phyloP scores from a whole-genome alignment of 2,329 filamentous ascomycete genomes.

The Colletotrichum abscissum region DNA sequence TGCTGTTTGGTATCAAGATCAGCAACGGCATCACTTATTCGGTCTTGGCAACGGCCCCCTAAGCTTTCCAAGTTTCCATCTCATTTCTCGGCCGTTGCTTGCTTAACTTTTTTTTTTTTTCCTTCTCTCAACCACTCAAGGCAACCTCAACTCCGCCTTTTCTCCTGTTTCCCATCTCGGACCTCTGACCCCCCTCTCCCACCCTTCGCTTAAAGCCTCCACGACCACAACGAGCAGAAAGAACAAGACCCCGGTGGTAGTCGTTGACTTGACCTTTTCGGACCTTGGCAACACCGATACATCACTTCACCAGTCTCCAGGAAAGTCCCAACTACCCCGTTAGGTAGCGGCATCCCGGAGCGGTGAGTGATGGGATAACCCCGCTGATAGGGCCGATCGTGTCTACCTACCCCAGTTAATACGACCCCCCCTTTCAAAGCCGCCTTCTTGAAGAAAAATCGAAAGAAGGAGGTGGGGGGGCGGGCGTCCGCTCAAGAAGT shows the following conservation, averaged over 20 bases:
- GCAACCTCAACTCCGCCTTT: no score
- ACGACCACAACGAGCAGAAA: neutral
- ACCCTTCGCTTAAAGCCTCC: neutral
- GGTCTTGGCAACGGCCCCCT: no score
- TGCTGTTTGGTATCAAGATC: neutral
- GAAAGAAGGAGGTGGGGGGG: neutral
- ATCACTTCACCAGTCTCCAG: no score
- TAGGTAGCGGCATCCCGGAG: neutral
- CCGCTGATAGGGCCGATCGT: constrained; percentile 34
- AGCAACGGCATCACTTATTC: neutral
- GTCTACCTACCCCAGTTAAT: constrained; percentile 26
- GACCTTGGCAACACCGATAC: neutral
- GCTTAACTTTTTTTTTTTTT: neutral
- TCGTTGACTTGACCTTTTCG: neutral
- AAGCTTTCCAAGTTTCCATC: neutral
- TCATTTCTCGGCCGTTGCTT: neutral
- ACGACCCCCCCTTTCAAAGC: constrained; percentile 12
- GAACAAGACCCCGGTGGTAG: neutral
- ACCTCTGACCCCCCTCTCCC: neutral
- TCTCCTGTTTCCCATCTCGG: neutral
- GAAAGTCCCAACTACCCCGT: neutral
- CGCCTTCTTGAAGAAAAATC: neutral
- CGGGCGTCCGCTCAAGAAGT: neutral
- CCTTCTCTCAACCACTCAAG: neutral
- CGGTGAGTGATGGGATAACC: constrained; percentile 23